Evolutionary conservation across 352 stramenopile genomes (phyloP).

Genomic region (Peronospora destructor): DNA sequence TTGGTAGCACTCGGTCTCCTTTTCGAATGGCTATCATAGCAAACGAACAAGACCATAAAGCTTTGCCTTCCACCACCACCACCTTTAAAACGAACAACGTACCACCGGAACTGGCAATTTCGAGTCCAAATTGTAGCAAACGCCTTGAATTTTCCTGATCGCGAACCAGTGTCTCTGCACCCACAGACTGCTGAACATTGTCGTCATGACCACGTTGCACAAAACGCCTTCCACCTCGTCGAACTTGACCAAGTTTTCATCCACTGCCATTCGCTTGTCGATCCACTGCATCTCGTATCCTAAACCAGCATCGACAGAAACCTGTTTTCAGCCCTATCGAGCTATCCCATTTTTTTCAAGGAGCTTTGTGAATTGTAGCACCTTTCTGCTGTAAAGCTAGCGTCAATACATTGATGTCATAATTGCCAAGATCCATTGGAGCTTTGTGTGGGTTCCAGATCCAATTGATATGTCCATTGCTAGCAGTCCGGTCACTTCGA

Average conservation of each 20-base stretch:
- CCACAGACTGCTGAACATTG: slow-evolving; percentile 43
- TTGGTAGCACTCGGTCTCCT: slow-evolving; percentile 36
- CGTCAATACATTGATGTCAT: slow-evolving; percentile 74
- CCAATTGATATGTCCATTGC: slow-evolving; percentile 19
- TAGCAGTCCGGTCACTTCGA: slow-evolving; percentile 6
- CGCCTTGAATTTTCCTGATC: slow-evolving; percentile 49
- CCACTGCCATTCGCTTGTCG: slow-evolving; percentile 51
- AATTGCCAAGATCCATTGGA: slow-evolving; percentile 67
- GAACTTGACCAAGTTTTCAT: slow-evolving; percentile 37
- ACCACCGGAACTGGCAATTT: slow-evolving; percentile 53
- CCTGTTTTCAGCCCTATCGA: not conserved
- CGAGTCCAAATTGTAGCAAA: slow-evolving; percentile 77
- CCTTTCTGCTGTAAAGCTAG: slow-evolving; percentile 53
- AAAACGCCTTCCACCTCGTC: slow-evolving; percentile 46
- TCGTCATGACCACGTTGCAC: slow-evolving; percentile 57
- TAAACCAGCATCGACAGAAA: slow-evolving; percentile 12
- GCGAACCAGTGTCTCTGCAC: slow-evolving; percentile 77
- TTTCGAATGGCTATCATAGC: slow-evolving; percentile 35
- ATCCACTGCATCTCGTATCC: slow-evolving; percentile 62
- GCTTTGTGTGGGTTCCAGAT: slow-evolving; percentile 61
- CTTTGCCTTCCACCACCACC: not conserved
- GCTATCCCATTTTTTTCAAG: not conserved
- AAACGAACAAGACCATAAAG: not conserved
- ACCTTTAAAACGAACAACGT: not conserved
- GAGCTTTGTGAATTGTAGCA: slow-evolving; percentile 8